These are phyloP conservation scores for Forsythia suspensa DNA, from an alignment of 257 asterid genomes.

Conservation along the genomic window DNA sequence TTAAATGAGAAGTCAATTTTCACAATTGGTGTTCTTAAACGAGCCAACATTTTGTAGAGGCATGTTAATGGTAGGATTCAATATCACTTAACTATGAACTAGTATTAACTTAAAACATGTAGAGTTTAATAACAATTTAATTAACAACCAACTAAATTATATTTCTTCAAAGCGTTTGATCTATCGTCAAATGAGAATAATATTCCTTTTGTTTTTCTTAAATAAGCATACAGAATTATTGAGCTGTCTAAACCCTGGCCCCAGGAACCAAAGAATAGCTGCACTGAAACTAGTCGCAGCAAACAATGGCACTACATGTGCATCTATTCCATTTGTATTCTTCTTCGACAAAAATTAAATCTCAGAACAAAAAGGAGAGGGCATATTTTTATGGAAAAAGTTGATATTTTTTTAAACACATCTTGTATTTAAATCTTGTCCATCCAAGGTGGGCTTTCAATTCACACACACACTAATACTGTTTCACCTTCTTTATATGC, in stretches of 20 bases:
- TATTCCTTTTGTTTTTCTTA: too few relatives aligned
- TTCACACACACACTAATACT: too few relatives aligned
- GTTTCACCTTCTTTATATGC: slow-evolving; percentile 3
- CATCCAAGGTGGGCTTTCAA: slow-evolving; percentile 27
- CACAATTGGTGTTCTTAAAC: too few relatives aligned
- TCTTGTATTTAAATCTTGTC: slow-evolving; percentile 12
- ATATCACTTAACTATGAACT: too few relatives aligned
- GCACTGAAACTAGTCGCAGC: background rate
- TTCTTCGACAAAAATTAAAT: background rate
- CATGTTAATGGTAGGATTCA: too few relatives aligned
- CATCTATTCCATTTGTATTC: background rate
- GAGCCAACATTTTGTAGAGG: too few relatives aligned
- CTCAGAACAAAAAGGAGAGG: background rate
- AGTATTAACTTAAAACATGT: too few relatives aligned
- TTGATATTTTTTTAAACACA: background rate
- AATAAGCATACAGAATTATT: background rate
- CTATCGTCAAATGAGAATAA: too few relatives aligned
- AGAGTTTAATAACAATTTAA: too few relatives aligned
- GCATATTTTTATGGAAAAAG: background rate
- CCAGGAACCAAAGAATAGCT: background rate
- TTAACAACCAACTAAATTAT: too few relatives aligned
- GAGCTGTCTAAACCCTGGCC: background rate
- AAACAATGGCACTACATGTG: background rate
- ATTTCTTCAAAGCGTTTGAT: too few relatives aligned
- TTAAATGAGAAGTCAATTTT: too few relatives aligned